Evolutionary conservation across 371 early-diverging fungal species (phyloP), one percentile per base, ranked within the genome.

Genomic region (Nosema muscidifuracis): DNA sequence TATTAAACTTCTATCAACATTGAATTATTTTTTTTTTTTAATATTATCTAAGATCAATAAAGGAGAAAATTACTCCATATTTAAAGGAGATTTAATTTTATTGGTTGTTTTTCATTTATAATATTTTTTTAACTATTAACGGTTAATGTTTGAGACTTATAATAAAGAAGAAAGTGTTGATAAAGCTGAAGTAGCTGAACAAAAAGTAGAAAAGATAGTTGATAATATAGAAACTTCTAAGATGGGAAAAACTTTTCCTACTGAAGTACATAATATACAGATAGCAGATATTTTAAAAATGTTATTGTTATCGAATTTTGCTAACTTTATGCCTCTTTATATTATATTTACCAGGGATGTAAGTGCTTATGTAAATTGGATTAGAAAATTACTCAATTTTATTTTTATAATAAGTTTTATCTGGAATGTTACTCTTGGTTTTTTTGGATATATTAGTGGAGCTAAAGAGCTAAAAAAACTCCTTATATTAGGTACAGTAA

Each of bases 231-330:
- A 71, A 38, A 62, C 65, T 10, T 61, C 72, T 2, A 55, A 50
- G 1, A 4, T 76, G 24, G 72, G 67, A 36, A 61, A 36, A n/a
- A 55, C 57, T 36, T 26, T 76, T 40, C 76, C 76, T 36, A 71
- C 67, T 22, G 55, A 66, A 22, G 34, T 76, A 40, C 26, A 74
- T n/a, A 38, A 44, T 28, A 38, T 76, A 20, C 57, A 61, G n/a
- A 56, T 76, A 9, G 30, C 15, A 3, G 76, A 76, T 38, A 36
- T 76, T 22, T 34, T 71, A 20, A 66, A 71, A 58, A 26, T 63
- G 7, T 18, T 64, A 60, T 42, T 71, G 62, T 12, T 76, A 6
- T 50, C 56, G n/a, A 36, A 22, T 6, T 33, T 61, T 18, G 13
- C 55, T 2, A 53, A 57, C 20, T 38, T 44, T 30, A 18, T 74